phyloP scores from a whole-genome alignment of 75 land plant genomes.

The Selaginella moellendorffii region DNA sequence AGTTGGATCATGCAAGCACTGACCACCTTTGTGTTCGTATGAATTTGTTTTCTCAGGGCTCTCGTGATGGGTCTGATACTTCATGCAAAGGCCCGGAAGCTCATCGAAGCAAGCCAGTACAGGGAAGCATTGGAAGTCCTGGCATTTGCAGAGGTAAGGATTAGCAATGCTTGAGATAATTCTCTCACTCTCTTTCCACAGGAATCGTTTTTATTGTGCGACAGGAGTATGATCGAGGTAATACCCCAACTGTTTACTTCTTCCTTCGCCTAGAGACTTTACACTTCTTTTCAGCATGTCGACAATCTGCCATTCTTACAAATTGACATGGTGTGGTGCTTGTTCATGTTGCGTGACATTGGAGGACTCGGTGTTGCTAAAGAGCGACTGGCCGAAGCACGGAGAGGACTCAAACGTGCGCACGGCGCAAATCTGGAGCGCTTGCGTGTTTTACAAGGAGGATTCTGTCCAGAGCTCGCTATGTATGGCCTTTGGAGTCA shows the following conservation, averaged over 20 bases:
- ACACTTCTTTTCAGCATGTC: slow-evolving; percentile 28
- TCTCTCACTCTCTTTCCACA: slow-evolving; percentile 30
- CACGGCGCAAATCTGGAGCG: slow-evolving; percentile 69
- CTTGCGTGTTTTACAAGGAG: slow-evolving; percentile 62
- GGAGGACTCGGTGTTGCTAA: slow-evolving; percentile 65
- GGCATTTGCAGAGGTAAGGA: slow-evolving; percentile 65
- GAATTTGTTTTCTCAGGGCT: slow-evolving; percentile 35
- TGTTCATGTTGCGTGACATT: slow-evolving; percentile 80
- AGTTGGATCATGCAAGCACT: background rate
- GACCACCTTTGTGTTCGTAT: no score
- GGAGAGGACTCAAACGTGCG: slow-evolving; percentile 57
- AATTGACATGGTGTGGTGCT: slow-evolving; percentile 93
- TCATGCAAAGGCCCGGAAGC: slow-evolving; percentile 60
- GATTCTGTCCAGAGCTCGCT: slow-evolving; percentile 67
- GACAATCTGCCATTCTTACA: slow-evolving; percentile 85
- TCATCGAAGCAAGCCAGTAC: slow-evolving; percentile 36
- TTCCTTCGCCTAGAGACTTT: no score
- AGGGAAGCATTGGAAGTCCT: slow-evolving; percentile 85
- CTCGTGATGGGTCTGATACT: slow-evolving; percentile 91
- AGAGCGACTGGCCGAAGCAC: slow-evolving; percentile 53
- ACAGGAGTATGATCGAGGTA: slow-evolving; percentile 69
- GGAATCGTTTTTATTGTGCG: slow-evolving; percentile 81
- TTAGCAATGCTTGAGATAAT: background rate
- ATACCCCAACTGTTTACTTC: no score
- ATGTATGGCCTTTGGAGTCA: slow-evolving; percentile 45